Percentiles rank a stretch among this genome's conserved stretches.
Evolutionary conservation across 768 basidiomycete species (phyloP).

Genomic region (Collybiopsis confluens): DNA sequence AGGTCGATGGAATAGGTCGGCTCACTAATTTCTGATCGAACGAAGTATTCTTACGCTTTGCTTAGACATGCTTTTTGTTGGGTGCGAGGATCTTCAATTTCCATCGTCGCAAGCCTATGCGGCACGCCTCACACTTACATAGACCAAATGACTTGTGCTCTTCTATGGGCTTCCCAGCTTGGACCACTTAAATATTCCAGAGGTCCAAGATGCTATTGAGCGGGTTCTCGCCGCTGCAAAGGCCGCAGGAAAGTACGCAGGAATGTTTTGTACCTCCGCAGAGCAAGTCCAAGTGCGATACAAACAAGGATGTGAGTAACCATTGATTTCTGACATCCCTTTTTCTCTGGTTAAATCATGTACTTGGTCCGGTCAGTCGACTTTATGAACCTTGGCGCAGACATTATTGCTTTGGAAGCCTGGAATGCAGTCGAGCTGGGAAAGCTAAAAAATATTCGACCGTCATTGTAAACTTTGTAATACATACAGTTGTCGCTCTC

Average conservation of each 20-base stretch:
- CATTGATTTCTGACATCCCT: not conserved
- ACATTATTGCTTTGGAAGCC: conserved; percentile 12
- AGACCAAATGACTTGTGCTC: conserved; percentile 16
- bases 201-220: conserved; percentile 15
- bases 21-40: not conserved
- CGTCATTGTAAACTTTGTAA: too few relatives aligned
- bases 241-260: conserved; percentile 16
- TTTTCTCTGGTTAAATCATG: not conserved
- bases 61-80: conserved; percentile 14
- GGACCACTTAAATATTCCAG: conserved; percentile 14
- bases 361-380: conserved; percentile 14
- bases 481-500: too few relatives aligned
- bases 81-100: conserved; percentile 3
- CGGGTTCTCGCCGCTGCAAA: conserved; percentile 14
- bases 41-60: not conserved
- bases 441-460: not conserved
- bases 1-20: conserved; percentile 40
- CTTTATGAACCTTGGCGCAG: conserved; percentile 17
- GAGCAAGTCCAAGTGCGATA: conserved; percentile 13
- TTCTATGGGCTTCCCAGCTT: conserved; percentile 14
- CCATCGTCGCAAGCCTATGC: not conserved
- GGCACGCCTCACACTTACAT: not conserved
- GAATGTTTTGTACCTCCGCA: conserved; percentile 15
- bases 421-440: conserved; percentile 13
- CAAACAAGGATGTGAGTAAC: conserved; percentile 15